Evolutionary conservation across 129 eudicot species (phyloP).

Genomic region (Solidago caesia): DNA sequence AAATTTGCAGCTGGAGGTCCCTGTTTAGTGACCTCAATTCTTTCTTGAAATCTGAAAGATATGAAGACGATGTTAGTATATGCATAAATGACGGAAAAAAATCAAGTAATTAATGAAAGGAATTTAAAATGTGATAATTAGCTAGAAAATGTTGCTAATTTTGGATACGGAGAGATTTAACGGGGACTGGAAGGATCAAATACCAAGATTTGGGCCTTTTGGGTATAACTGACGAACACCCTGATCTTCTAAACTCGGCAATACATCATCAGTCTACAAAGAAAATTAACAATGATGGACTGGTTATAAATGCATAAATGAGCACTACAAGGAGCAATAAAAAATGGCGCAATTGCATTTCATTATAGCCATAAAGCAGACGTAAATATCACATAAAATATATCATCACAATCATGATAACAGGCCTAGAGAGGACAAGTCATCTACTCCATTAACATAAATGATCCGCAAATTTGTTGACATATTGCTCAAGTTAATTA

Average conservation of each 20-base stretch:
- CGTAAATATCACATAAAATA: neutral
- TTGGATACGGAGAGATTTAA: neutral
- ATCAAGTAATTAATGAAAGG: neutral
- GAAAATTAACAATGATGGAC: neutral
- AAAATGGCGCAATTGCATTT: neutral
- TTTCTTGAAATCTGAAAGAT: constrained; percentile 73
- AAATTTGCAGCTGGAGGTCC: constrained; percentile 75
- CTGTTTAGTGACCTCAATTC: constrained; percentile 87
- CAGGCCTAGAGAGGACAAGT: too few species aligned
- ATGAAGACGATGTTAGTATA: neutral
- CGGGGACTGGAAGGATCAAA: constrained; percentile 9
- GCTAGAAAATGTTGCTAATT: neutral
- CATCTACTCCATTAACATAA: too few species aligned
- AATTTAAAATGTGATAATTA: neutral
- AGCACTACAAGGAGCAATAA: neutral
- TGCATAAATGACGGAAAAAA: neutral
- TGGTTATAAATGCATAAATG: neutral
- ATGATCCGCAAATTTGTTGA: too few species aligned
- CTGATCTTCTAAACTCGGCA: constrained; percentile 89
- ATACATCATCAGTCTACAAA: constrained; percentile 86
- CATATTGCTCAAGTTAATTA: too few species aligned
- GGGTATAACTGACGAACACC: constrained; percentile 90
- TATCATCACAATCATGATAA: neutral
- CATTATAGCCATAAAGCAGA: too few species aligned
- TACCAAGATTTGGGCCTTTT: constrained; percentile 81